Base-by-base conservation (phyloP, 148 eudicot genomes). In the Spergularia marina region DNA sequence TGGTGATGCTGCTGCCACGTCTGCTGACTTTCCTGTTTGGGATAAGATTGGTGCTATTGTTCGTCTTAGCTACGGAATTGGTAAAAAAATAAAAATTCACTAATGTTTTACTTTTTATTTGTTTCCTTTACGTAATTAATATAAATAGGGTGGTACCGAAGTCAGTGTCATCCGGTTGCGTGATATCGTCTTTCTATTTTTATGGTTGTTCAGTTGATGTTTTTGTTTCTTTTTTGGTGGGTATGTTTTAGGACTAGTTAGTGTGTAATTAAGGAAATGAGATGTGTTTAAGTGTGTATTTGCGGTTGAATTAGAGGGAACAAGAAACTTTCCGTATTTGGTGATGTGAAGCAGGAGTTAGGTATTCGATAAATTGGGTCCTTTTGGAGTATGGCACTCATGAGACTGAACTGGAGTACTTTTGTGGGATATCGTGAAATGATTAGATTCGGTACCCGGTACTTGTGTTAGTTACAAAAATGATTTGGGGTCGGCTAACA, bases 41-140 rank as follows among this genome's bases (percentile, higher is more conserved):
- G 97, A 92, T 53, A 85, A 92, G 86, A 88, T 95, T 76, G 97
- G 97, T 6, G 97, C 97, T 79, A 75, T 92, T 73, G 94, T 95
- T 30, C 83, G 98, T 53, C 96, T 95, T 64, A 87, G 88, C 74
- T 95, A 92, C 75, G 98, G 98, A 81, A 88, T 95, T 68, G 98
- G 98, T 95, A 67, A 23, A 23, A 23, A 23, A n/a, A n/a, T n/a
- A n/a, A 23, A 23, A 23, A 23, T 23, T 3, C 36, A 30, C 36
- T 30, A 30, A 30, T 39, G 25, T 40, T 30, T 57, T 12, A 17
- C 10, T 25, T n/a, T 40, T 20, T 57, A 4, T 41, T 23, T 21
- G n/a, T n/a, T 0, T 77, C 10, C 10, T 53, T 30, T 58, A 54
- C 65, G 51, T 15, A 10, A 2, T 18, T 52, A 1, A 47, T 44